Base-by-base conservation (phyloP, 768 basidiomycete species). In the Russula emetica region DNA sequence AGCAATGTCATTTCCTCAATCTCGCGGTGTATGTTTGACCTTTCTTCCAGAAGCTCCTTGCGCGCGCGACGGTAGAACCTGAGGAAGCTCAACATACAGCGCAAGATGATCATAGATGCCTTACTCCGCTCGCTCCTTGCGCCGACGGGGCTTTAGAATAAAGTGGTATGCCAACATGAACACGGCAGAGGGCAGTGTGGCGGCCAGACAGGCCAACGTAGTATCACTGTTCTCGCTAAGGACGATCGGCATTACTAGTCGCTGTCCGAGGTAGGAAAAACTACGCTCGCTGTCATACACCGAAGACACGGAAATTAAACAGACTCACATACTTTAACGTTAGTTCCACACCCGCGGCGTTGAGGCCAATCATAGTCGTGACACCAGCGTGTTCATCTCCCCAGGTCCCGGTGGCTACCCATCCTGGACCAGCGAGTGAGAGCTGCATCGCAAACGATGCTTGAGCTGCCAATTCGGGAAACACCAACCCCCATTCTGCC, bases 31-130 rank as follows among this genome's bases (percentile, higher is more conserved):
- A 83, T 75, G 70, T 83, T 85, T 13, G 81, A 79, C 66, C 86
- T 83, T 71, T 86, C 84, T 62, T 91, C 86, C 57, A 83, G 78
- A 61, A 85, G 75, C 45, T 81, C 81, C 66, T 80, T 82, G 58
- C 85, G 83, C 40, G 88, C 82, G 44, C 84, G 80, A 34, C 81
- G 82, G 70, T 94, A 82, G 71, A 85, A 83, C 61, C 90, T 93
- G 71, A 36, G 18, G 18, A 20, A 55, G 40, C 50, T n/a, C 55
- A 59, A 60, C 64, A 58, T 56, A 60, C 52, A 55, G 5, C 30
- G 54, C 32, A 67, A 64, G 36, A 52, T 18, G 24, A 50, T 47
- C 57, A 38, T 38, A 71, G 9, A 47, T 66, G 64, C 70, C 82
- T 74, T 67, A 87, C 87, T 77, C 76, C 53, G 80, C 72, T 70